These are phyloP conservation scores for Aegilops speltoides DNA, from an alignment of 176 grass and related monocot genomes.

Conservation along the genomic window DNA sequence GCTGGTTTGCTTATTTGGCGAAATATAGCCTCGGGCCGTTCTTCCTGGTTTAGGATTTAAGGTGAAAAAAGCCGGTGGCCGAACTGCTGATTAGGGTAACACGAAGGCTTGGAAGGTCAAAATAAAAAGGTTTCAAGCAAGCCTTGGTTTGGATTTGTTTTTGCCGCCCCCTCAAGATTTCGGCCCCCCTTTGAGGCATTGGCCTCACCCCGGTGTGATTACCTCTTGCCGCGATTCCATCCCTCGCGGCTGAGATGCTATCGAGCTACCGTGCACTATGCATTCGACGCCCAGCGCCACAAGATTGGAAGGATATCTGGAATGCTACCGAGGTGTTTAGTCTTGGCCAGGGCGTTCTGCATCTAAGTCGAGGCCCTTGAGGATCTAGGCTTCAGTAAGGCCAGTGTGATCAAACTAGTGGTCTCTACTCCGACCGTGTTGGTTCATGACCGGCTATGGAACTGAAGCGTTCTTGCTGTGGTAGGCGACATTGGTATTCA, in stretches of 20 bases:
- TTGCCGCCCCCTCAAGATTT: no score
- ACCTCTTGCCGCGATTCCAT: constrained; percentile 55
- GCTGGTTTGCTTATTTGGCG: no score
- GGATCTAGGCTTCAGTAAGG: constrained; percentile 54
- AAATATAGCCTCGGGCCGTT: no score
- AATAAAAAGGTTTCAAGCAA: no score
- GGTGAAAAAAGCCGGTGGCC: no score
- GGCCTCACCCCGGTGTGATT: constrained; percentile 29
- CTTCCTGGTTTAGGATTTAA: no score
- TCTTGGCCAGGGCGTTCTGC: constrained; percentile 23
- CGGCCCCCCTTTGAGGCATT: constrained; percentile 63
- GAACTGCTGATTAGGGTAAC: no score
- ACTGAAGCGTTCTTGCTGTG: constrained; percentile 37
- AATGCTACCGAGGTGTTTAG: constrained; percentile 36
- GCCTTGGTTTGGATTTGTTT: no score
- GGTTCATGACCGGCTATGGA: constrained; percentile 17
- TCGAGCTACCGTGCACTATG: constrained; percentile 44
- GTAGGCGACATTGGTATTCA: constrained; percentile 40
- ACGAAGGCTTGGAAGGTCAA: no score
- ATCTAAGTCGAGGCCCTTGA: constrained; percentile 47
- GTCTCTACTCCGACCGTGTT: constrained; percentile 39
- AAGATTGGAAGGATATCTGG: constrained; percentile 56
- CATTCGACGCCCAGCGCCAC: no score
- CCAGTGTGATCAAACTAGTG: constrained; percentile 54
- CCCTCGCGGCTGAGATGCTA: constrained; percentile 33